These are phyloP conservation scores for Laetiporus sulphureus DNA, from an alignment of 1,284 basidiomycete genomes.

Conservation along the genomic window DNA sequence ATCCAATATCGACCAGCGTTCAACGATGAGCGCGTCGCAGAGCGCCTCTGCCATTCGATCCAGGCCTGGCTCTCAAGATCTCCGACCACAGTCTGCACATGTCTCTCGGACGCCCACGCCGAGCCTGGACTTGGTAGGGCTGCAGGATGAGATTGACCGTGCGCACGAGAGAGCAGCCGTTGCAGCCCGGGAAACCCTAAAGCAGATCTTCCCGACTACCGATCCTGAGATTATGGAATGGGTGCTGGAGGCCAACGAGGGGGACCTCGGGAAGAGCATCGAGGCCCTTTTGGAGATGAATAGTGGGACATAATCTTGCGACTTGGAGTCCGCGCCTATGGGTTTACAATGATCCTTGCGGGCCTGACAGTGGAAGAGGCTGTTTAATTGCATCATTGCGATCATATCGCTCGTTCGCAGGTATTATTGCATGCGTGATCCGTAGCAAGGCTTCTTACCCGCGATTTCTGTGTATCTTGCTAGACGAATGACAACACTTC, in stretches of 20 bases:
- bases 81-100: slow-evolving; percentile 19
- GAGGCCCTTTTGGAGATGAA: slow-evolving; percentile 79
- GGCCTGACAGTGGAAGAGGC: no score
- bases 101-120: slow-evolving; percentile 66
- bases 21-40: slow-evolving; percentile 35
- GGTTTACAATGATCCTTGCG: no score
- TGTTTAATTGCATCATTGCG: no score
- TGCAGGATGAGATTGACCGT: slow-evolving; percentile 75
- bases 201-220: slow-evolving; percentile 81
- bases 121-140: slow-evolving; percentile 57
- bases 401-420: no score
- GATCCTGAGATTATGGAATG: slow-evolving; percentile 80
- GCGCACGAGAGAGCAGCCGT: slow-evolving; percentile 63
- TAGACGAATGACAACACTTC: no score
- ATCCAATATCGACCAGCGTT: slow-evolving; percentile 31
- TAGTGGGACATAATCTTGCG: slow-evolving; percentile 39
- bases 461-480: no score
- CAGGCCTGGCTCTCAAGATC: slow-evolving; percentile 32
- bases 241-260: slow-evolving; percentile 84
- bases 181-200: slow-evolving; percentile 64
- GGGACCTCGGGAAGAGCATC: slow-evolving; percentile 85
- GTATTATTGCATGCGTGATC: no score
- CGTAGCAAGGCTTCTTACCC: no score
- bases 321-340: no score
- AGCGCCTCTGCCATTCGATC: slow-evolving; percentile 28